Evolutionary conservation across 2,329 filamentous ascomycete species (phyloP).

Genomic region (Lachnellula occidentalis): DNA sequence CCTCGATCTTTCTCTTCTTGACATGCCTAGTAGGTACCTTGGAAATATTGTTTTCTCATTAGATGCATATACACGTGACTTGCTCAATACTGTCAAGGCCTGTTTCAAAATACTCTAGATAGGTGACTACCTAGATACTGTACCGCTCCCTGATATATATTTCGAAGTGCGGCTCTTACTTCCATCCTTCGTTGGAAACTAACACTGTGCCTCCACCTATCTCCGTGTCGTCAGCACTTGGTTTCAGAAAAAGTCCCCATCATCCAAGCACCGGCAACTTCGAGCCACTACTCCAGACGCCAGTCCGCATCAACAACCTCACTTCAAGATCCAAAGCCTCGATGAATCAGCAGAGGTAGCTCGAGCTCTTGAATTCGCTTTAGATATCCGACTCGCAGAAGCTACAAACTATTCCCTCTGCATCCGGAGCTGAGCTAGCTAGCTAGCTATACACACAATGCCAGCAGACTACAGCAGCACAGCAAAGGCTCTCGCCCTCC

Average conservation of each 20-base stretch:
- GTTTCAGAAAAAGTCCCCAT: background rate
- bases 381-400: background rate
- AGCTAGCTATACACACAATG: constrained; percentile 35
- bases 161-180: background rate
- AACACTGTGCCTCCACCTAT: background rate
- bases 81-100: too few species aligned
- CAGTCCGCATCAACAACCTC: background rate
- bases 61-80: too few species aligned
- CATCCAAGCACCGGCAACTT: background rate
- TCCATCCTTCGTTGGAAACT: background rate
- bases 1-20: too few species aligned
- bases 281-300: background rate
- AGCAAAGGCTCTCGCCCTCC: constrained; percentile 44
- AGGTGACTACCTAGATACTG: too few species aligned
- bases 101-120: too few species aligned
- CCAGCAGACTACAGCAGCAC: constrained; percentile 47
- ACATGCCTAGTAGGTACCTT: too few species aligned
- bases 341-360: constrained; percentile 6
- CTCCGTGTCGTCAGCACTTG: background rate
- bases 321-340: background rate
- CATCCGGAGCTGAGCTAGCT: constrained; percentile 6
- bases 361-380: background rate
- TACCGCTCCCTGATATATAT: too few species aligned
- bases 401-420: constrained; percentile 1
- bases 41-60: too few species aligned